phyloP scores from a whole-genome alignment of 495 filamentous ascomycete species.

The Daldinia caldariorum region DNA sequence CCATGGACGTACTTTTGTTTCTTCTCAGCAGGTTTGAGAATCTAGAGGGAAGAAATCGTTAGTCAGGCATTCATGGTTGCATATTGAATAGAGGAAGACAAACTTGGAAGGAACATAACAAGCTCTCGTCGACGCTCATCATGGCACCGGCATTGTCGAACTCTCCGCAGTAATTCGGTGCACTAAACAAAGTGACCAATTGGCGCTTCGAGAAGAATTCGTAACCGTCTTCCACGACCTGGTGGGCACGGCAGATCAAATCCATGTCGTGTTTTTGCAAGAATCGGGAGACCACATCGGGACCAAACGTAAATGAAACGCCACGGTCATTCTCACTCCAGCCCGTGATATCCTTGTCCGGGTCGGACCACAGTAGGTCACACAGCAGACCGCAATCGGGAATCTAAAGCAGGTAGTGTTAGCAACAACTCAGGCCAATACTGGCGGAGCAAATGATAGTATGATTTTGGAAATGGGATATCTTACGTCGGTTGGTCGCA shows the following conservation, averaged over 20 bases:
- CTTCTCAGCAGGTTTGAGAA: slow-evolving; percentile 99
- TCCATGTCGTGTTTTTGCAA: slow-evolving; percentile 99
- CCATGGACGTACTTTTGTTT: slow-evolving; percentile 99
- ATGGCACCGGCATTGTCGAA: slow-evolving; percentile 99
- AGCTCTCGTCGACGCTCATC: slow-evolving; percentile 99
- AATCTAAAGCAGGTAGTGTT: slow-evolving; percentile 70
- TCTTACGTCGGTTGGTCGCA: slow-evolving; percentile 98
- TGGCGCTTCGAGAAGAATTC: slow-evolving; percentile 99
- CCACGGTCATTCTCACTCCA: slow-evolving; percentile 99
- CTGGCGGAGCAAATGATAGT: slow-evolving; percentile 16
- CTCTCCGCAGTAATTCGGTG: slow-evolving; percentile 98
- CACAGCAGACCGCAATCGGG: slow-evolving; percentile 97
- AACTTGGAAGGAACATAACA: slow-evolving; percentile 99
- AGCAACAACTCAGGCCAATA: slow-evolving; percentile 37
- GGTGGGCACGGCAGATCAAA: slow-evolving; percentile 97
- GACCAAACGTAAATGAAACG: slow-evolving; percentile 98
- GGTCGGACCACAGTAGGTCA: slow-evolving; percentile 98
- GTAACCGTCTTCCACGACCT: slow-evolving; percentile 99
- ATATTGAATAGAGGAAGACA: slow-evolving; percentile 43
- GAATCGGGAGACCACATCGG: slow-evolving; percentile 98
- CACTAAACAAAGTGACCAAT: slow-evolving; percentile 96
- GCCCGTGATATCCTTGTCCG: slow-evolving; percentile 99
- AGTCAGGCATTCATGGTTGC: slow-evolving; percentile 3
- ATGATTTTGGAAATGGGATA: slow-evolving; percentile 7
- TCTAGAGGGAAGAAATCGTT: slow-evolving; percentile 61